A percentile compares a stretch with the other conserved stretches of the same genome.
These are phyloP conservation scores for Exophiala viscosa DNA, from an alignment of 2,329 filamentous ascomycete genomes.

Conservation along the genomic window DNA sequence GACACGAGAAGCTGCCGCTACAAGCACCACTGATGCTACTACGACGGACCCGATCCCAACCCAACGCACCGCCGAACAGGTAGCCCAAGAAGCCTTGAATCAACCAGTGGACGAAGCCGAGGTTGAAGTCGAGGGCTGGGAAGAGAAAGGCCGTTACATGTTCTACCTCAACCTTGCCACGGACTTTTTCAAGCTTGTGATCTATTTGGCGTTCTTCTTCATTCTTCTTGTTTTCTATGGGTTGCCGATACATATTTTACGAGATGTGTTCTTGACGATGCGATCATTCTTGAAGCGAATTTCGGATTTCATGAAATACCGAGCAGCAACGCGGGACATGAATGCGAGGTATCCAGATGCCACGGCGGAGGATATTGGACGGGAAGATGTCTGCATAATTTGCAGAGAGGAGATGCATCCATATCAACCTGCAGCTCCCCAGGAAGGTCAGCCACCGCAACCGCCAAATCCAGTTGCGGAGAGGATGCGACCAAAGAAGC, in stretches of 20 bases:
- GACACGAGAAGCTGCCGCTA: constrained; percentile 19
- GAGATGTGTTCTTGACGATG: constrained; percentile 90
- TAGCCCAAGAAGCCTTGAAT: constrained; percentile 41
- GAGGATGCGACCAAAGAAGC: constrained; percentile 83
- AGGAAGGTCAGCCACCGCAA: constrained; percentile 35
- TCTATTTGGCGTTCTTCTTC: constrained; percentile 88
- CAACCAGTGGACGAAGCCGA: constrained; percentile 76
- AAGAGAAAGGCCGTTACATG: constrained; percentile 89
- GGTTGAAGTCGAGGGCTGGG: constrained; percentile 92
- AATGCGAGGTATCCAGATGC: constrained; percentile 86
- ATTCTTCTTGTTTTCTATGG: constrained; percentile 93
- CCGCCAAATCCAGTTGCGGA: constrained; percentile 60
- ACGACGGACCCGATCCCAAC: constrained; percentile 12
- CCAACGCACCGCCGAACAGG: constrained; percentile 20
- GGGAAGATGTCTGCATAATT: constrained; percentile 95
- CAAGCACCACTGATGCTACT: constrained; percentile 48
- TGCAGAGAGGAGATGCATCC: constrained; percentile 93
- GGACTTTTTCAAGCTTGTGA: constrained; percentile 84
- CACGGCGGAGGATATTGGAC: constrained; percentile 74
- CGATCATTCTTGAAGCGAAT: constrained; percentile 87
- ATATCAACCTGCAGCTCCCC: constrained; percentile 56
- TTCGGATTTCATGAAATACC: constrained; percentile 82
- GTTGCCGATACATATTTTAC: constrained; percentile 91
- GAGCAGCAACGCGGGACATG: constrained; percentile 90
- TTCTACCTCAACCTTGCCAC: constrained; percentile 82